Evolutionary conservation across 768 basidiomycete genomes (phyloP).

Genomic region (Rhizopogon salebrosus): DNA sequence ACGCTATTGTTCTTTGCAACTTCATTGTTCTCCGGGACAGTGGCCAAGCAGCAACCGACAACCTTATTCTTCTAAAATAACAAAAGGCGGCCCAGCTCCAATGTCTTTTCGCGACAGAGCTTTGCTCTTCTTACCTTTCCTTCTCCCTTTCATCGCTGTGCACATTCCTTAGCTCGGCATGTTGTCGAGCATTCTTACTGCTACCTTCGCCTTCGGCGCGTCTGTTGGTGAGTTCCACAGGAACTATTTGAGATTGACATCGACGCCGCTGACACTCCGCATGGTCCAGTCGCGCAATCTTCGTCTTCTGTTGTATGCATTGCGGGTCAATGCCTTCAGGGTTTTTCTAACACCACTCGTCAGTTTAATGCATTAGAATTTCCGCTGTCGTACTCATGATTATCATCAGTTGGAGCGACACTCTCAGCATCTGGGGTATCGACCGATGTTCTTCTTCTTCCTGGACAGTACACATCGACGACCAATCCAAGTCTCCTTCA

Average conservation of each 20-base stretch:
- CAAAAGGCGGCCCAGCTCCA: constrained; percentile 22
- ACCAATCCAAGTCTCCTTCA: constrained; percentile 73
- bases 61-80: constrained; percentile 23
- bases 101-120: constrained; percentile 12
- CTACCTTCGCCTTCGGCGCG: constrained; percentile 32
- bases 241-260: neutral
- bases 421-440: constrained; percentile 52
- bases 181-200: constrained; percentile 34
- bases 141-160: constrained; percentile 15
- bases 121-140: constrained; percentile 16
- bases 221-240: constrained; percentile 32
- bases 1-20: constrained; percentile 19
- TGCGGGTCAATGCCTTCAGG: constrained; percentile 87
- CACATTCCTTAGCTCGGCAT: constrained; percentile 28
- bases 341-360: constrained; percentile 67
- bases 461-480: constrained; percentile 68
- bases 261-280: neutral
- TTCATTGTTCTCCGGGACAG: constrained; percentile 16
- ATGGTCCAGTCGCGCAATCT: constrained; percentile 47
- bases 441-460: constrained; percentile 58
- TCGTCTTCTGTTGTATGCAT: constrained; percentile 65
- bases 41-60: constrained; percentile 15
- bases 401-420: constrained; percentile 58
- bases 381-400: constrained; percentile 7
- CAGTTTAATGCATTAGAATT: constrained; percentile 30